Conservation (phyloP, 2,329 filamentous ascomycete species). For the Diplodia scrobiculata region DNA sequence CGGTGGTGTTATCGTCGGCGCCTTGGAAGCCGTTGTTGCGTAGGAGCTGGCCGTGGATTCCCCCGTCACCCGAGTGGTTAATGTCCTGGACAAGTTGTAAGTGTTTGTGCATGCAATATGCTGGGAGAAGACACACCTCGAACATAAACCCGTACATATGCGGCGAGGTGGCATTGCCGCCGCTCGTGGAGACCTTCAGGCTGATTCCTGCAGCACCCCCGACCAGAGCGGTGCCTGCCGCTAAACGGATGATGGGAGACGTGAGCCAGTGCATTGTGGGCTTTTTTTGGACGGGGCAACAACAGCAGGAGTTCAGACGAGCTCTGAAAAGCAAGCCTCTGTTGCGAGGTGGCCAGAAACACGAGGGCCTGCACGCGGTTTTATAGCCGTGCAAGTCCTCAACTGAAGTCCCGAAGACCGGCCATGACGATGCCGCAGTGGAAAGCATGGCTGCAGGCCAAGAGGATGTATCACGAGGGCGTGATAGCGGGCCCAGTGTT, state of each 20-base stretch:
- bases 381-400: not conserved
- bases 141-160: slow-evolving; percentile 50
- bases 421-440: not conserved
- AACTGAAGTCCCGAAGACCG: not conserved
- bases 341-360: not conserved
- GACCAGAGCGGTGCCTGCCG: not conserved
- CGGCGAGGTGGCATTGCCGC: slow-evolving; percentile 47
- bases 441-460: not conserved
- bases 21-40: slow-evolving; percentile 30
- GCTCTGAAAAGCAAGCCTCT: not conserved
- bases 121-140: slow-evolving; percentile 37
- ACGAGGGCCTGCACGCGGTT: not conserved
- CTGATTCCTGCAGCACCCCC: slow-evolving; percentile 20
- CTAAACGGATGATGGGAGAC: not conserved
- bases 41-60: slow-evolving; percentile 28
- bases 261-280: not conserved
- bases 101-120: not conserved
- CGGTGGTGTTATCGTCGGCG: slow-evolving; percentile 34
- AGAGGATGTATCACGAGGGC: not conserved
- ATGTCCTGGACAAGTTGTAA: slow-evolving; percentile 24
- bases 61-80: slow-evolving; percentile 29
- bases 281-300: not conserved
- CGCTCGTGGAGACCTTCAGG: slow-evolving; percentile 35
- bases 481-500: not conserved
- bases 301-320: not conserved